These are phyloP conservation scores for Rhizomucor pusillus DNA, from an alignment of 371 early-diverging fungal genomes.

Conservation along the genomic window DNA sequence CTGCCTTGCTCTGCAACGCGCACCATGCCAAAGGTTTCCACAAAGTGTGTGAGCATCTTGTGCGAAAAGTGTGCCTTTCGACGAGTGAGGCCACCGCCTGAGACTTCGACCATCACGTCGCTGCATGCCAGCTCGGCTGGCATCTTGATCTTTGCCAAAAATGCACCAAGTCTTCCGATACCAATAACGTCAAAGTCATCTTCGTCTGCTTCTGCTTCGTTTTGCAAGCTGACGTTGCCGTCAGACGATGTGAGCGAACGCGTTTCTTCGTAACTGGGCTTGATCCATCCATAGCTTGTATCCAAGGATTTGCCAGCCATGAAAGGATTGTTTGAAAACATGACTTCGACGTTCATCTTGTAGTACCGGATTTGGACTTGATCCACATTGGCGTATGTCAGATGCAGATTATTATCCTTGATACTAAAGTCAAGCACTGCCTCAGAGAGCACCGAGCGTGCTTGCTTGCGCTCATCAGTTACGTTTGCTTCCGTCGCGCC, in stretches of 20 bases:
- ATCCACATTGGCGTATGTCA: conserved; percentile 33
- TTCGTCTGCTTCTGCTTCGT: conserved; percentile 6
- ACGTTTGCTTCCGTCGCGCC: conserved; percentile 3
- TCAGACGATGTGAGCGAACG: not conserved
- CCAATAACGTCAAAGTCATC: conserved; percentile 41
- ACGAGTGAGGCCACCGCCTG: conserved; percentile 19
- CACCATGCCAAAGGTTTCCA: conserved; percentile 47
- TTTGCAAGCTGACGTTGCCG: not conserved
- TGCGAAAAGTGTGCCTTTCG: conserved; percentile 49
- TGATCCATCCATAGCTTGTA: conserved; percentile 16
- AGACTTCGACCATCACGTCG: conserved; percentile 34
- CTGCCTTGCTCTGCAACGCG: conserved; percentile 38
- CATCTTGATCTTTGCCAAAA: not conserved
- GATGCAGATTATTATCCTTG: conserved; percentile 12
- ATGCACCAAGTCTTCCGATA: conserved; percentile 9
- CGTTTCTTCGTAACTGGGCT: conserved; percentile 21
- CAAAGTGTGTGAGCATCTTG: conserved; percentile 39
- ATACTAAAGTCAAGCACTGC: conserved; percentile 31
- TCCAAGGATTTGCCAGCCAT: conserved; percentile 12
- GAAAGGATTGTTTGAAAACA: conserved; percentile 55
- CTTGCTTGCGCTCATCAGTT: conserved; percentile 5
- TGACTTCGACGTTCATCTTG: conserved; percentile 58
- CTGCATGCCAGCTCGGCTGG: conserved; percentile 3
- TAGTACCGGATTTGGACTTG: conserved; percentile 48
- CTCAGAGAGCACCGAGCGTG: conserved; percentile 18